Evolutionary conservation across 2,329 filamentous ascomycete genomes (phyloP), one percentile per base, ranked within the genome.

Genomic region (Fusarium redolens): DNA sequence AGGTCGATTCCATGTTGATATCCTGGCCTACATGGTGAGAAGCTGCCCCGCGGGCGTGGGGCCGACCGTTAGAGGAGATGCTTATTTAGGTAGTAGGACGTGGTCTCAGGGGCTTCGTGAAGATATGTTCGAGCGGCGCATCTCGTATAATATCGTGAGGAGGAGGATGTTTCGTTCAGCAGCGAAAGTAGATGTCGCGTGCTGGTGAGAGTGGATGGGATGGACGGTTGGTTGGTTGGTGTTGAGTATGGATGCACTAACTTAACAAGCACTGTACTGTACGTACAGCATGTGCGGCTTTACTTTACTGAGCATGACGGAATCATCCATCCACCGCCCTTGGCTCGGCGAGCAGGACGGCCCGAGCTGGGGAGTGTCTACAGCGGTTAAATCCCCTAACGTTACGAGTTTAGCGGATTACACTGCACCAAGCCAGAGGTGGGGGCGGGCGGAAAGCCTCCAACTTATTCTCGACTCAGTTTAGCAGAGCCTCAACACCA

Each of bases 41-140:
- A 66, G 69, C 71, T 77, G 76, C 78, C 78, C 78, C 78, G 74
- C 76, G 69, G 61, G 71, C 75, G 75, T 75, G 75, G 77, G 78
- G 78, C 70, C 60, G 73, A 65, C 65, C 72, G 68, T 61, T 54
- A 54, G 58, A 65, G 58, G 67, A 73, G 59, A 59, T 65, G 60
- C 51, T 71, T 62, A 62, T 73, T 58, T 66, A 65, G 60, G 58
- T 44, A 54, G 58, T 64, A 75, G 71, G 30, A 43, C 33, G 62
- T 47, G 35, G 66, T 71, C 62, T 73, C 71, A 74, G 69, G 65
- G 60, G 66, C 47, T 70, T 65, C 67, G 74, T 51, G 63, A 71
- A 48, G 65, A 55, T 22, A 48, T 40, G 38, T 25, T 68, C 45
- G 57, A 59, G 54, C 60, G 65, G 71, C 64, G 64, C 76, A 79